Percentiles rank a stretch among this genome's conserved stretches.
Conservation (phyloP, 2,329 filamentous ascomycete species). For the Immersiporthe knoxdaviesiana region DNA sequence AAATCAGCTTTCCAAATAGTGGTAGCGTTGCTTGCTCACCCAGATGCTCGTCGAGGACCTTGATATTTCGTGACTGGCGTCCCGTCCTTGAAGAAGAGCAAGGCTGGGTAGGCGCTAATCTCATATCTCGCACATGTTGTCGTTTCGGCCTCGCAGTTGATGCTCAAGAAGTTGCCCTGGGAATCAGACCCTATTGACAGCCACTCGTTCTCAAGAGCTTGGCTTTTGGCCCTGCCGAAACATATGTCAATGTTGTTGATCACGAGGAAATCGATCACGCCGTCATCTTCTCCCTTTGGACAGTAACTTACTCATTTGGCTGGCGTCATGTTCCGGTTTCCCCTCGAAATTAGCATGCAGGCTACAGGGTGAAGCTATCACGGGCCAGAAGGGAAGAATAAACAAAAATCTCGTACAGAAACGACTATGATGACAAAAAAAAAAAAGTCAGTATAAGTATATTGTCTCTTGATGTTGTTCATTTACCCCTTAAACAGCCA, state of each 20-base stretch:
- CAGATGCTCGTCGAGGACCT: conserved; percentile 31
- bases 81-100: conserved; percentile 32
- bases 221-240: conserved; percentile 23
- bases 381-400: not conserved
- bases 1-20: not conserved
- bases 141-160: conserved; percentile 32
- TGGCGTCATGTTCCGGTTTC: not conserved
- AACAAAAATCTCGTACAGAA: conserved; percentile 26
- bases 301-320: conserved; percentile 26
- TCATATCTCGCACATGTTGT: conserved; percentile 29
- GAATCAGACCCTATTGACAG: conserved; percentile 18
- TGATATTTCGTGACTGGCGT: conserved; percentile 29
- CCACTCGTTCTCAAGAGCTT: conserved; percentile 34
- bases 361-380: no score
- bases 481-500: no score
- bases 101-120: conserved; percentile 29
- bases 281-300: conserved; percentile 4
- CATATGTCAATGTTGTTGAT: not conserved
- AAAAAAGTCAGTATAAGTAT: not conserved
- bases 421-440: conserved; percentile 19
- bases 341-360: conserved; percentile 11
- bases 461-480: not conserved
- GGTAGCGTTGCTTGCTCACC: conserved; percentile 31
- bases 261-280: no score
- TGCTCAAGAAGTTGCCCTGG: conserved; percentile 30